phyloP scores from a whole-genome alignment of 768 basidiomycete species.

The Termitomyces sp. region DNA sequence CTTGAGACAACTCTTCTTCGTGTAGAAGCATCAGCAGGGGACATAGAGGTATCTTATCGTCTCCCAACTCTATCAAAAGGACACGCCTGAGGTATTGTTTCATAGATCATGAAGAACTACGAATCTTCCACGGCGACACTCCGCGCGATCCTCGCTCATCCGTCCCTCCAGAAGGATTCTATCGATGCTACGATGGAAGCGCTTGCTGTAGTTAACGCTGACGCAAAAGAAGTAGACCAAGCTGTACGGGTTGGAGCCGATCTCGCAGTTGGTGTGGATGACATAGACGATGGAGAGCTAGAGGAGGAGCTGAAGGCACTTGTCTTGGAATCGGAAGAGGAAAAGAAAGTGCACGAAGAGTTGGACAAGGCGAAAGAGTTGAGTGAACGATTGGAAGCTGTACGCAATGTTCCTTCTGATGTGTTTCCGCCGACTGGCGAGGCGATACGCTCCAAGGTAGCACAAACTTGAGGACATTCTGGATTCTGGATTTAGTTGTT shows the following conservation, averaged over 20 bases:
- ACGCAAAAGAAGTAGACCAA: conserved; percentile 81
- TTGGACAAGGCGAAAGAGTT: conserved; percentile 8
- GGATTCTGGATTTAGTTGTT: neutral
- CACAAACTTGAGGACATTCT: conserved; percentile 4
- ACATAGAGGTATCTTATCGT: conserved; percentile 66
- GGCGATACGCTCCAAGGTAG: conserved; percentile 1
- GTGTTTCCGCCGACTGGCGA: neutral
- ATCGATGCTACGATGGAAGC: conserved; percentile 88
- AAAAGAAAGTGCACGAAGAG: conserved; percentile 16
- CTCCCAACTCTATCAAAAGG: neutral
- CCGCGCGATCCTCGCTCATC: conserved; percentile 71
- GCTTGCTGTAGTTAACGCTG: conserved; percentile 77
- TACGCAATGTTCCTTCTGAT: conserved; percentile 5
- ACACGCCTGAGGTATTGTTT: conserved; percentile 3
- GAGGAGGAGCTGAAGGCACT: conserved; percentile 66
- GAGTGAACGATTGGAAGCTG: conserved; percentile 19
- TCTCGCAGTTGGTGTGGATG: conserved; percentile 49
- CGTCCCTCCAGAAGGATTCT: conserved; percentile 70
- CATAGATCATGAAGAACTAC: conserved; percentile 80
- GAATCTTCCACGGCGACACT: conserved; percentile 80
- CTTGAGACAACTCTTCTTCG: conserved; percentile 73
- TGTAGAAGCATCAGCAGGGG: conserved; percentile 87
- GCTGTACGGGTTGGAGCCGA: conserved; percentile 69
- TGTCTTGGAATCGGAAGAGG: conserved; percentile 32
- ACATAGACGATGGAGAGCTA: conserved; percentile 64